Base-by-base conservation (phyloP, 2,329 filamentous ascomycete genomes). In the Hypoxylon rubiginosum region DNA sequence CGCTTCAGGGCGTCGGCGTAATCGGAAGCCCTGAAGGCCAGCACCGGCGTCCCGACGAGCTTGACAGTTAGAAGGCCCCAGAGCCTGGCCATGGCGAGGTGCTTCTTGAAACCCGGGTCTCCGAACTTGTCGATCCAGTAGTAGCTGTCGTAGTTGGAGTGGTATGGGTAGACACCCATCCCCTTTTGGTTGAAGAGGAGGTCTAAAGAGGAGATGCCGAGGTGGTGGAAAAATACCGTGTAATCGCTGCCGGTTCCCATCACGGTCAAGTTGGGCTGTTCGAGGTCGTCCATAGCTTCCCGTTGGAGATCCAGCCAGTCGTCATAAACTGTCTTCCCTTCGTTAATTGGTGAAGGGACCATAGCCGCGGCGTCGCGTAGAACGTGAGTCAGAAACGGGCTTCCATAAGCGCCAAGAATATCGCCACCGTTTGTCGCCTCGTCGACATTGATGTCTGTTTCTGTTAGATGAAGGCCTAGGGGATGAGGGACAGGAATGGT, bases 91-190 rank as follows among this genome's bases (percentile, higher is more conserved):
- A 81, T 78, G 1, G 86, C 78, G 17, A 80, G 71, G 68, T 88
- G 87, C 67, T 88, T 87, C 30, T 85, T 82, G 6, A 80, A 83
- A 1, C 78, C 80, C 17, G 79, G 77, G 70, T 93, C 91, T 7
- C 90, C 90, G 70, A 86, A 92, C 7, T 81, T 87, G 39, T 89
- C 85, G 88, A 92, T 92, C 90, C 91, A 93, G 73, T 88, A 81
- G 75, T 90, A 92, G 51, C 86, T 90, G 74, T 93, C 91, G 74
- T 92, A 93, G 78, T 93, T 92, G 52, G 87, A 86, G 74, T 93
- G 90, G 74, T 93, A 93, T 64, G 89, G 87, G 70, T 89, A 89
- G 2, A 89, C 79, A 41, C 82, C 80, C 1, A 76, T 73, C 0
- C 70, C 62, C 4, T 75, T 75, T 32, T 71, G 71, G 10, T 72